Conservation (phyloP, 2,329 filamentous ascomycete genomes). For the Graphiopsis chlorocephala region DNA sequence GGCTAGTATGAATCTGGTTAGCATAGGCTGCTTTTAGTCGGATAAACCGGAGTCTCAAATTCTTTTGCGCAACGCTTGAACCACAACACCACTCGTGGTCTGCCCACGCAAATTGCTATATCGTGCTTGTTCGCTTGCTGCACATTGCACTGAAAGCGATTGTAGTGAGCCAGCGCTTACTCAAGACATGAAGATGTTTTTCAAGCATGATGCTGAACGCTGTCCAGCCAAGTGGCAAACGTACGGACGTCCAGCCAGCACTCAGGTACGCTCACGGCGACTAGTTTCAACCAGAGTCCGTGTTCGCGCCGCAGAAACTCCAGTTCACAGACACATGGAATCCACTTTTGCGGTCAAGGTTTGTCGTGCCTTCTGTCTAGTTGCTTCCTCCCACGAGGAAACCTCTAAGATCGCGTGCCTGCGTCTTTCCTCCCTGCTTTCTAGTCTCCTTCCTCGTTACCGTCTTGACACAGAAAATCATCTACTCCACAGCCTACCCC, state of each 20-base stretch:
- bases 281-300: conserved; percentile 14
- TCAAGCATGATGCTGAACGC: background rate
- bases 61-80: background rate
- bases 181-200: background rate
- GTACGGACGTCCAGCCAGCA: background rate
- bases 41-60: background rate
- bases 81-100: background rate
- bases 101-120: background rate
- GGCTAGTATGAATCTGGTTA: background rate
- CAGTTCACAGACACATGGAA: conserved; percentile 7
- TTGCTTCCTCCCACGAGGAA: conserved; percentile 4
- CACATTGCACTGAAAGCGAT: background rate
- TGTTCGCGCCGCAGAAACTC: conserved; percentile 13
- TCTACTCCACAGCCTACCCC: conserved; percentile 14
- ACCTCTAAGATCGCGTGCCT: conserved; percentile 8
- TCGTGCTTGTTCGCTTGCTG: background rate
- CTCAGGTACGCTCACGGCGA: background rate
- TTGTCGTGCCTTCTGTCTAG: conserved; percentile 8
- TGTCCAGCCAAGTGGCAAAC: background rate
- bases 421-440: conserved; percentile 14
- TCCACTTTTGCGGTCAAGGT: conserved; percentile 12
- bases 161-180: background rate
- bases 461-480: conserved; percentile 12
- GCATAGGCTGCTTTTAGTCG: background rate
- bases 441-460: conserved; percentile 10